A percentile compares a stretch with the other conserved stretches of the same genome.
Evolutionary conservation across 371 early-diverging fungal genomes (phyloP).

Genomic region (Circinella umbellata): DNA sequence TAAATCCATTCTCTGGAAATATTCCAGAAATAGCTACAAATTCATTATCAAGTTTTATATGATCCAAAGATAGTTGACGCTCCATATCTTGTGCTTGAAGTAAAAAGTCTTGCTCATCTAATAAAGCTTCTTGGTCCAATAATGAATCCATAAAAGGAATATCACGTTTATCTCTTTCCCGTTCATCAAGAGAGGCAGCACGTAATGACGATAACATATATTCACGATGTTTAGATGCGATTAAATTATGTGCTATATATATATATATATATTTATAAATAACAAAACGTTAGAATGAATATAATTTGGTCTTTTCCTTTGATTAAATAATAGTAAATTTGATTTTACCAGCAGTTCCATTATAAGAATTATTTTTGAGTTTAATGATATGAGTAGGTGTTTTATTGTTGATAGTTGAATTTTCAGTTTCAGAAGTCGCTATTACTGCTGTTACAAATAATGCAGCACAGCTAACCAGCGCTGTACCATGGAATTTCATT

Average conservation of each 20-base stretch:
- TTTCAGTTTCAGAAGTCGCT: too few species aligned
- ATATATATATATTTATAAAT: background rate
- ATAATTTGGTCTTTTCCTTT: too few species aligned
- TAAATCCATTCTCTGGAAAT: slow-evolving; percentile 20
- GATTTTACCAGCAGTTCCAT: slow-evolving; percentile 10
- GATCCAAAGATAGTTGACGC: slow-evolving; percentile 18
- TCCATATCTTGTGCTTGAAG: slow-evolving; percentile 12
- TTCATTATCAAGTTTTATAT: slow-evolving; percentile 10
- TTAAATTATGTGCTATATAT: slow-evolving; percentile 12
- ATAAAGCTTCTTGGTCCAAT: background rate
- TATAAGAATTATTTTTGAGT: slow-evolving; percentile 15
- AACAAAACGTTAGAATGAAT: background rate
- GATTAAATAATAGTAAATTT: background rate
- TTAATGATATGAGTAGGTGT: slow-evolving; percentile 28
- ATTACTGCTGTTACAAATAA: background rate
- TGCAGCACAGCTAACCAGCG: slow-evolving; percentile 4
- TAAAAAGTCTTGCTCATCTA: slow-evolving; percentile 2
- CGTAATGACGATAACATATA: slow-evolving; percentile 8
- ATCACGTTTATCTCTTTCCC: background rate
- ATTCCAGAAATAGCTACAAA: slow-evolving; percentile 21
- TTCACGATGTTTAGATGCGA: slow-evolving; percentile 14
- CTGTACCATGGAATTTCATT: background rate
- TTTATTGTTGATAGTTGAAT: background rate
- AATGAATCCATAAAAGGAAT: background rate
- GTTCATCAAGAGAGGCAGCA: background rate